Conservation (phyloP, 108 stramenopile species). For the Nitzschia sp. region DNA sequence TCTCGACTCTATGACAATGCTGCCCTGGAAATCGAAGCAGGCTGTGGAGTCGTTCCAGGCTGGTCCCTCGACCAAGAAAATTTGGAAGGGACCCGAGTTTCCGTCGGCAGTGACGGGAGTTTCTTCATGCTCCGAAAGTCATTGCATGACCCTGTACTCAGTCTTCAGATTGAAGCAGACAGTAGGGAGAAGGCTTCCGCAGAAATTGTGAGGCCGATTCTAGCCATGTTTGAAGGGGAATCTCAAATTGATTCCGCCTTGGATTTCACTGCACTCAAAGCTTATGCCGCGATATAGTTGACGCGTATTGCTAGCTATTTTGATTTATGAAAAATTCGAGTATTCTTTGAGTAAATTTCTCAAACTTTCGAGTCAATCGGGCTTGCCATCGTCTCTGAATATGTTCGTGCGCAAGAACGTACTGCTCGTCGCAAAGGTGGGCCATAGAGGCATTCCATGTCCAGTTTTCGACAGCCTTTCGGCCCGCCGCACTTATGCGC, state of each 20-base stretch:
- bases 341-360: not conserved
- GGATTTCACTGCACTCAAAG: not conserved
- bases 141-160: conserved; percentile 83
- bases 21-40: conserved; percentile 35
- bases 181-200: conserved; percentile 42
- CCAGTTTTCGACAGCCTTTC: conserved; percentile 23
- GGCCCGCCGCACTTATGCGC: not conserved
- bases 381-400: not conserved
- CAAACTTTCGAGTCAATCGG: not conserved
- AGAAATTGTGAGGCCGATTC: conserved; percentile 49
- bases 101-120: conserved; percentile 53
- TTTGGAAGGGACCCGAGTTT: conserved; percentile 77
- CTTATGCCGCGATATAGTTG: not conserved
- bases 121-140: conserved; percentile 87
- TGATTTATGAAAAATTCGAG: not conserved
- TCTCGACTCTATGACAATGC: conserved; percentile 49
- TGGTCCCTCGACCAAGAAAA: conserved; percentile 80
- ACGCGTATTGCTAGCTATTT: not conserved
- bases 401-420: conserved; percentile 3
- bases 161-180: conserved; percentile 76
- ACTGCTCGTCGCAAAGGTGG: conserved; percentile 13
- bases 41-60: conserved; percentile 19
- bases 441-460: conserved; percentile 31
- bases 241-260: not conserved
- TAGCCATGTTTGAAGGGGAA: conserved; percentile 26